These are phyloP conservation scores for Coemansia sp. DNA, from an alignment of 192 early-diverging fungal species.

Conservation along the genomic window DNA sequence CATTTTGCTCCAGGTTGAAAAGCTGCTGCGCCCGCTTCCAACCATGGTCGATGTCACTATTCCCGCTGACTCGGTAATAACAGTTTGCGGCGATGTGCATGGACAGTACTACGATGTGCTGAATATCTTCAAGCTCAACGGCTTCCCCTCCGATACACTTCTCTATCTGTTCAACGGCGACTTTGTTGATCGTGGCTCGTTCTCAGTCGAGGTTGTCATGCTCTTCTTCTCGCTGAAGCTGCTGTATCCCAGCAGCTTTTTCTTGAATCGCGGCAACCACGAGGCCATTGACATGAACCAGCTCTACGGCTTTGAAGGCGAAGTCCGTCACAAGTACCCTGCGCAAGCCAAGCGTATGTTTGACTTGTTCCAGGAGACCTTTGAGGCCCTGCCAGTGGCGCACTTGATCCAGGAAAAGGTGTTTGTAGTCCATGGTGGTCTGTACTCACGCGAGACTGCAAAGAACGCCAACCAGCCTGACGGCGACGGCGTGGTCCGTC, in stretches of 20 bases:
- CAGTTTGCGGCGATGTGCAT: conserved; percentile 97
- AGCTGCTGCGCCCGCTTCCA: conserved; percentile 69
- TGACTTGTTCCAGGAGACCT: conserved; percentile 91
- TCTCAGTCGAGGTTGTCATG: conserved; percentile 94
- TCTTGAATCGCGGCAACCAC: conserved; percentile 94
- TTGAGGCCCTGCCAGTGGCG: conserved; percentile 89
- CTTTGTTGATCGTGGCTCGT: conserved; percentile 98
- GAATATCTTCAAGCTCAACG: conserved; percentile 93
- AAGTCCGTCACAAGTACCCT: conserved; percentile 89
- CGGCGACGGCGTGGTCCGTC: conserved; percentile 65
- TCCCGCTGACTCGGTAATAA: conserved; percentile 66
- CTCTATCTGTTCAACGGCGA: conserved; percentile 97
- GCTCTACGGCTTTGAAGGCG: conserved; percentile 98
- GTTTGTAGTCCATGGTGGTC: conserved; percentile 94
- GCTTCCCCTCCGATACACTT: conserved; percentile 76
- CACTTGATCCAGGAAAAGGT: conserved; percentile 91
- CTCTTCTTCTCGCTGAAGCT: conserved; percentile 89
- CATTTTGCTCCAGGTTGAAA: conserved; percentile 76
- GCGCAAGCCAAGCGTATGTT: conserved; percentile 75
- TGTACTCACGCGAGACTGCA: conserved; percentile 80
- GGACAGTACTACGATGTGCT: conserved; percentile 98
- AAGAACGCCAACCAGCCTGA: conserved; percentile 30
- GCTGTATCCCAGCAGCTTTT: conserved; percentile 81
- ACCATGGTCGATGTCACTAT: conserved; percentile 85
- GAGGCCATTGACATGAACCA: conserved; percentile 99